Evolutionary conservation across 2,329 filamentous ascomycete species (phyloP).

Genomic region (Septoria petroselini): DNA sequence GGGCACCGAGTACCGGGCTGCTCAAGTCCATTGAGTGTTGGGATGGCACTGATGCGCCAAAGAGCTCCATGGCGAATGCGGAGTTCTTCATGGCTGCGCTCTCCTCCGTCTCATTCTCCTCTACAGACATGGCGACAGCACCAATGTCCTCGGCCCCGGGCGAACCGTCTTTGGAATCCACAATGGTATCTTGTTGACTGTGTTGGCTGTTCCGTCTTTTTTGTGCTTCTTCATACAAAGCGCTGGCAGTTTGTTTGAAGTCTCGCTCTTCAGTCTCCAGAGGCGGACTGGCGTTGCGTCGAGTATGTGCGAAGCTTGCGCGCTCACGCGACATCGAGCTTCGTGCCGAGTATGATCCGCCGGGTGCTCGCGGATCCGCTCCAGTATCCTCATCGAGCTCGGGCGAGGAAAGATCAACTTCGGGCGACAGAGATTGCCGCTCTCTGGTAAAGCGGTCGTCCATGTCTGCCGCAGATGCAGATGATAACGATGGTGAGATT

Average conservation of each 20-base stretch:
- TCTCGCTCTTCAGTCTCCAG: constrained; percentile 93
- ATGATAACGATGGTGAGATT: constrained; percentile 81
- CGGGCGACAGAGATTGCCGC: constrained; percentile 76
- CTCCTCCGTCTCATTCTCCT: constrained; percentile 46
- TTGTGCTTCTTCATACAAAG: constrained; percentile 61
- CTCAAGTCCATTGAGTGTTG: constrained; percentile 42
- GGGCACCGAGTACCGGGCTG: constrained; percentile 48
- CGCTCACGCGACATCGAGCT: constrained; percentile 40
- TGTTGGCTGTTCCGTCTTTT: constrained; percentile 41
- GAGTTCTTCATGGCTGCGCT: constrained; percentile 50
- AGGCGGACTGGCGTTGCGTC: constrained; percentile 77
- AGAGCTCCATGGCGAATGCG: constrained; percentile 49
- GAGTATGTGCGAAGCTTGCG: constrained; percentile 54
- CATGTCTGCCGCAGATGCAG: constrained; percentile 69
- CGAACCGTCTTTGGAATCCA: constrained; percentile 34
- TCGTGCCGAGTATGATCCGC: constrained; percentile 59
- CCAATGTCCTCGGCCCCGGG: constrained; percentile 35
- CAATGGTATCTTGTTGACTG: constrained; percentile 38
- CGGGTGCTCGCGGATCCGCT: constrained; percentile 58
- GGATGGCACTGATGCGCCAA: constrained; percentile 49
- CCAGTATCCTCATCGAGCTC: constrained; percentile 73
- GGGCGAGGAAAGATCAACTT: constrained; percentile 83
- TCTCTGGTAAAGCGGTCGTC: constrained; percentile 58
- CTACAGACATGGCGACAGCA: constrained; percentile 38
- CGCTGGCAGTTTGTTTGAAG: constrained; percentile 92